Conservation (phyloP, 2,329 filamentous ascomycete species). For the Periconia digitata region DNA sequence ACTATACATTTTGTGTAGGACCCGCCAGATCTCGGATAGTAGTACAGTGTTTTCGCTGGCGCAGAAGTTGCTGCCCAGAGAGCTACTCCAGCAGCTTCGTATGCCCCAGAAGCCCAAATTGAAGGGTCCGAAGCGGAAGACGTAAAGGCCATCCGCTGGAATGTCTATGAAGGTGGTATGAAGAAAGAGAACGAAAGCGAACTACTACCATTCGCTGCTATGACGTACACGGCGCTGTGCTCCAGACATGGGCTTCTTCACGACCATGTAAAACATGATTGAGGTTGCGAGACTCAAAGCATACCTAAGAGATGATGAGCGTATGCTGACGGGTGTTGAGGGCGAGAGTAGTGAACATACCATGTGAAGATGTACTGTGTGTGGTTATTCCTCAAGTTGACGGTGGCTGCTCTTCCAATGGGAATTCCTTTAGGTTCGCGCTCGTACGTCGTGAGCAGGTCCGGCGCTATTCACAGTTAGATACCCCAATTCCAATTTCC, state of each 20-base stretch:
- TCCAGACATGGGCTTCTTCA: slow-evolving; percentile 80
- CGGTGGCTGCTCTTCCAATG: slow-evolving; percentile 83
- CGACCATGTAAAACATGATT: slow-evolving; percentile 95
- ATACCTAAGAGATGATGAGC: slow-evolving; percentile 63
- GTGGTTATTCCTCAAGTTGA: slow-evolving; percentile 95
- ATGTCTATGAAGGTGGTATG: slow-evolving; percentile 19
- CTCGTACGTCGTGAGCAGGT: slow-evolving; percentile 74
- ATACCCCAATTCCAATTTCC: slow-evolving; percentile 27
- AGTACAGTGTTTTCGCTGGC: slow-evolving; percentile 85
- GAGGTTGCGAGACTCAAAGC: slow-evolving; percentile 80
- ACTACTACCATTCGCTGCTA: slow-evolving; percentile 70
- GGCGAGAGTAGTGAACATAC: slow-evolving; percentile 55
- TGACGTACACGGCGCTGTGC: slow-evolving; percentile 72
- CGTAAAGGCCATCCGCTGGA: too few relatives aligned
- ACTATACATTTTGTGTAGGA: slow-evolving; percentile 16
- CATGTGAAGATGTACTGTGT: slow-evolving; percentile 99
- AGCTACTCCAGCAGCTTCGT: slow-evolving; percentile 79
- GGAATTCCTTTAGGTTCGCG: slow-evolving; percentile 81
- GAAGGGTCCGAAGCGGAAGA: slow-evolving; percentile 48
- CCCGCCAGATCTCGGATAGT: slow-evolving; percentile 67
- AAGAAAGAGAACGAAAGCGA: slow-evolving; percentile 30
- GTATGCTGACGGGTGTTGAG: not conserved
- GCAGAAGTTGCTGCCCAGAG: slow-evolving; percentile 76
- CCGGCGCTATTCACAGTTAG: slow-evolving; percentile 63
- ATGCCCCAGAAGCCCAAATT: slow-evolving; percentile 57